phyloP scores from a whole-genome alignment of 2,329 filamentous ascomycete genomes.

The Hirsutella thompsonii region DNA sequence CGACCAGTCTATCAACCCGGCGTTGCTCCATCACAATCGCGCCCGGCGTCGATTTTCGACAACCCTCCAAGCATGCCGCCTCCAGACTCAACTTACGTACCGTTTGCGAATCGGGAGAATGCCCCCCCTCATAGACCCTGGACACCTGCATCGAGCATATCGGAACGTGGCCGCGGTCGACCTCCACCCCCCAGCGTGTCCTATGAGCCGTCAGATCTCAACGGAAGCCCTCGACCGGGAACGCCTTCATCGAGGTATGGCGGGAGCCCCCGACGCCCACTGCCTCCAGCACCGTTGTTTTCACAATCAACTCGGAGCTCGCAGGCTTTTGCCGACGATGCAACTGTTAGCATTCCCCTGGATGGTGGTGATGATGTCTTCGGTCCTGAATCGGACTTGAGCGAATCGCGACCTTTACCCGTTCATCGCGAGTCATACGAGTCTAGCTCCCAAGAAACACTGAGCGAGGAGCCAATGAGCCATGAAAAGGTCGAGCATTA shows the following conservation, averaged over 20 bases:
- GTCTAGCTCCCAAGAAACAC: conserved; percentile 38
- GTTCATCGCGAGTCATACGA: conserved; percentile 44
- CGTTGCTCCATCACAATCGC: conserved; percentile 31
- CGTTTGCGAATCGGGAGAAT: conserved; percentile 34
- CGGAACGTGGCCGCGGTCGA: conserved; percentile 46
- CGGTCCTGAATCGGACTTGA: conserved; percentile 43
- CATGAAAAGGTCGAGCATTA: conserved; percentile 62
- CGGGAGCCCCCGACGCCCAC: conserved; percentile 71
- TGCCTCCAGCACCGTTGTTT: conserved; percentile 83
- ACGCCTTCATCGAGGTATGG: conserved; percentile 84
- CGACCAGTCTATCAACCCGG: conserved; percentile 40
- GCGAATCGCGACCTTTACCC: conserved; percentile 36
- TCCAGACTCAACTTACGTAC: conserved; percentile 49
- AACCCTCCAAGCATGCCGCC: conserved; percentile 45
- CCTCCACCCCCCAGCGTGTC: conserved; percentile 57
- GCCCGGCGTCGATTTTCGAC: conserved; percentile 39
- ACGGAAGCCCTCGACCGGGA: conserved; percentile 80
- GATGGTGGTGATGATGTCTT: conserved; percentile 61
- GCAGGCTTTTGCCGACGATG: conserved; percentile 48
- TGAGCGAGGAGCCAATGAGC: conserved; percentile 31
- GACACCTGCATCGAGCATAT: conserved; percentile 36
- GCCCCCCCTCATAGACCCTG: conserved; percentile 44
- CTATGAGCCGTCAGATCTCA: conserved; percentile 80
- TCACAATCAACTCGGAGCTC: conserved; percentile 39
- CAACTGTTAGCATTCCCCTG: conserved; percentile 61